Conservation (phyloP, 1,284 basidiomycete genomes). For the Cryptococcus jaspeensis region DNA sequence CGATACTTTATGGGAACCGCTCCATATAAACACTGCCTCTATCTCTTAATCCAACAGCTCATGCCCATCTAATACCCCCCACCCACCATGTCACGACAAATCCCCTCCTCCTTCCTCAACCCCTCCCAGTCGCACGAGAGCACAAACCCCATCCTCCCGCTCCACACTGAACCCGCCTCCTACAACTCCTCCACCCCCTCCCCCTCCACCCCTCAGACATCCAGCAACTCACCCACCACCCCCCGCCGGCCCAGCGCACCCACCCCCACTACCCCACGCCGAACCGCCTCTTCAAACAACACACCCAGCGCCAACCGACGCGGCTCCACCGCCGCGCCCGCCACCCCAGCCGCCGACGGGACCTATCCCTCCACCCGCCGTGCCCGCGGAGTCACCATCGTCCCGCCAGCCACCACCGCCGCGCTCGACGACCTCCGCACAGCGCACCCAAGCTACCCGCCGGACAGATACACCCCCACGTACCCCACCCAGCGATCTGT, state of each 20-base stretch:
- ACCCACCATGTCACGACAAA: no score
- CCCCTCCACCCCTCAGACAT: not conserved
- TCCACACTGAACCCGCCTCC: not conserved
- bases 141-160: not conserved
- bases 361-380: no score
- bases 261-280: not conserved
- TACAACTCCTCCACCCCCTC: not conserved
- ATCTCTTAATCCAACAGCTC: no score
- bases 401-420: slow-evolving; percentile 8
- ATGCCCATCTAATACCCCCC: not conserved
- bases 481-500: no score
- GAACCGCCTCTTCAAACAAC: not conserved
- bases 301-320: not conserved
- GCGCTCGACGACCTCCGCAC: slow-evolving; percentile 3
- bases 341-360: not conserved
- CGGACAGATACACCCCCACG: no score
- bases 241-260: not conserved
- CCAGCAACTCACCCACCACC: not conserved
- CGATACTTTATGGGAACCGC: no score
- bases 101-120: no score
- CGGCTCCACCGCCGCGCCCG: not conserved
- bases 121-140: not conserved
- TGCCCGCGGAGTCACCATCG: slow-evolving; percentile 5
- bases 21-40: no score
- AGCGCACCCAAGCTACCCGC: no score